Evolutionary conservation across 148 eudicot species (phyloP).

Genomic region (Vaccinium darrowii): DNA sequence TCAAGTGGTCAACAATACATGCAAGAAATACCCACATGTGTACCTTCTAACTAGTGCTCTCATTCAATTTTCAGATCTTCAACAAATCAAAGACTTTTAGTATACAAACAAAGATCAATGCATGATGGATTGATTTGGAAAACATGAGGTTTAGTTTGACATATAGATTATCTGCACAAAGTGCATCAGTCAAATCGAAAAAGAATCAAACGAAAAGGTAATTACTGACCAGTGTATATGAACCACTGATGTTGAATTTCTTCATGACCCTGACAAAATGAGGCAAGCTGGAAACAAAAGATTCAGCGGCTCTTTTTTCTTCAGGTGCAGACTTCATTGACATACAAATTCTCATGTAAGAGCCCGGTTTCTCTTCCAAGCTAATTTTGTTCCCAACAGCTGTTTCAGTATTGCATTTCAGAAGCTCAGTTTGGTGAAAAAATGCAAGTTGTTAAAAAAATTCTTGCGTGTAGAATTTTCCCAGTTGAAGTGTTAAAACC

Average conservation of each 20-base stretch:
- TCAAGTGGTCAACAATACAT: not conserved
- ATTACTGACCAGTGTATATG: constrained; percentile 71
- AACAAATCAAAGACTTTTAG: not conserved
- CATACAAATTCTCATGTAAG: constrained; percentile 37
- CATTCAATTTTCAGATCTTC: not conserved
- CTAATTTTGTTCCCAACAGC: constrained; percentile 21
- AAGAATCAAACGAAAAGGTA: constrained; percentile 7
- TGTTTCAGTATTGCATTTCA: constrained; percentile 23
- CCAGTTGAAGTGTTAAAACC: not conserved
- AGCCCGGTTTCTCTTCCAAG: constrained; percentile 30
- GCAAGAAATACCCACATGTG: not conserved
- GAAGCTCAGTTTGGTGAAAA: constrained; percentile 11
- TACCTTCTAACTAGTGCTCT: not conserved
- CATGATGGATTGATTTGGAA: not conserved
- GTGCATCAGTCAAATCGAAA: not conserved
- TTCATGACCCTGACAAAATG: constrained; percentile 84
- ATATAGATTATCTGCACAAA: not conserved
- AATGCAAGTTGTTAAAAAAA: not conserved
- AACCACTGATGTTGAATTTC: constrained; percentile 66
- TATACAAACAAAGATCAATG: not conserved
- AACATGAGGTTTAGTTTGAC: not conserved
- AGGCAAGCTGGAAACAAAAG: constrained; percentile 69
- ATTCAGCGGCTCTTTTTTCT: constrained; percentile 67
- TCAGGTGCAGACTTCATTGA: constrained; percentile 68
- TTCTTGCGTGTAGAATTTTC: not conserved